phyloP scores from a whole-genome alignment of 805 yeast genomes.

The Lachancea mirantina region DNA sequence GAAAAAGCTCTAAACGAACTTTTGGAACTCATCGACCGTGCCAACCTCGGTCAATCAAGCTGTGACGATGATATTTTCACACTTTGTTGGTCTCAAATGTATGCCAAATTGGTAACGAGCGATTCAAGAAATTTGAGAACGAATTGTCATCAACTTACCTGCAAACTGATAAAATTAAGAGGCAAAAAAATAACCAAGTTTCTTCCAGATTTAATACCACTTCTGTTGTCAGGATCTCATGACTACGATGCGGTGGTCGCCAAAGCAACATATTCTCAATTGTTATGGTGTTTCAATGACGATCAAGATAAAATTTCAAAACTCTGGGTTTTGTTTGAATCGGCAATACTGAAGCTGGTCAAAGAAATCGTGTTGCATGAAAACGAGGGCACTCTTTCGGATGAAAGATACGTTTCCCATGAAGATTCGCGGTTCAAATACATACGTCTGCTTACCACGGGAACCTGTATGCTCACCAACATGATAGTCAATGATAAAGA shows the following conservation, averaged over 20 bases:
- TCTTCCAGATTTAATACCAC: slow-evolving; percentile 63
- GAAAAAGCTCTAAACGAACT: slow-evolving; percentile 69
- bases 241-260: slow-evolving; percentile 65
- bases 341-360: slow-evolving; percentile 49
- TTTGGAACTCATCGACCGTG: slow-evolving; percentile 27
- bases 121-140: slow-evolving; percentile 58
- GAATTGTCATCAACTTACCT: slow-evolving; percentile 58
- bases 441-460: slow-evolving; percentile 45
- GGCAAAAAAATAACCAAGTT: slow-evolving; percentile 57
- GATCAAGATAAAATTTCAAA: slow-evolving; percentile 46
- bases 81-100: slow-evolving; percentile 72
- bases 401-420: slow-evolving; percentile 58
- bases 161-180: slow-evolving; percentile 40
- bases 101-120: slow-evolving; percentile 71
- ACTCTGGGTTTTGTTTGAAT: slow-evolving; percentile 54
- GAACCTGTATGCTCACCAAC: slow-evolving; percentile 42
- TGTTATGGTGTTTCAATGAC: slow-evolving; percentile 50
- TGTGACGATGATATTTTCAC: slow-evolving; percentile 47
- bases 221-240: slow-evolving; percentile 63
- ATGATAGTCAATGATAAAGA: slow-evolving; percentile 16
- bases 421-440: slow-evolving; percentile 64
- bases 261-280: slow-evolving; percentile 38
- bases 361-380: slow-evolving; percentile 50
- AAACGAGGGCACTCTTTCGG: slow-evolving; percentile 58
- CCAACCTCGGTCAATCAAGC: slow-evolving; percentile 12